phyloP scores from a whole-genome alignment of 1,284 basidiomycete species.

The Ceratobasidium sp. region DNA sequence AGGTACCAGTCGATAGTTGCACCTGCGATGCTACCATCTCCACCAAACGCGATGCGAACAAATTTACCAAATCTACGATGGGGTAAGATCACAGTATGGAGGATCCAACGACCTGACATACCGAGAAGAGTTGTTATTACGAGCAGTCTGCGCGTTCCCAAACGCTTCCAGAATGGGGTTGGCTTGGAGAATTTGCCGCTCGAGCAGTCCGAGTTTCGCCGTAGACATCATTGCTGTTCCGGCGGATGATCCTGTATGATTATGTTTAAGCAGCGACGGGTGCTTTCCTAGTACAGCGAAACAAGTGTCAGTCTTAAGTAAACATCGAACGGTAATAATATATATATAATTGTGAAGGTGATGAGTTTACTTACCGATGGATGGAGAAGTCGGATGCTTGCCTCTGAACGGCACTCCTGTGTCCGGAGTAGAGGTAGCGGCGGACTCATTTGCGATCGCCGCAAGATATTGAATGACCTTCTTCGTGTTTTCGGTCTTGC shows the following conservation, averaged over 20 bases:
- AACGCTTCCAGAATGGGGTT: slow-evolving; percentile 99
- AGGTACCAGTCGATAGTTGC: slow-evolving; percentile 99
- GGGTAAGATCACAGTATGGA: slow-evolving; percentile 43
- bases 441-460: slow-evolving; percentile 89
- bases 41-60: slow-evolving; percentile 93
- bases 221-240: slow-evolving; percentile 61
- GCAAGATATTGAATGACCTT: slow-evolving; percentile 99
- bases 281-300: slow-evolving; percentile 5
- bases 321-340: background rate
- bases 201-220: slow-evolving; percentile 83
- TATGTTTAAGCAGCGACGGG: slow-evolving; percentile 23
- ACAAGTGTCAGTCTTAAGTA: no score
- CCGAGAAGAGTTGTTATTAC: slow-evolving; percentile 99
- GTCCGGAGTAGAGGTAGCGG: slow-evolving; percentile 58
- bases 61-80: slow-evolving; percentile 83
- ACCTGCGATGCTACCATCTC: slow-evolving; percentile 93
- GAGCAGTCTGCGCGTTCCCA: slow-evolving; percentile 97
- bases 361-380: slow-evolving; percentile 1
- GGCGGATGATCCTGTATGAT: slow-evolving; percentile 42
- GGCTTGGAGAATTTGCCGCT: slow-evolving; percentile 96
- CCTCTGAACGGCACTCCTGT: slow-evolving; percentile 62
- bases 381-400: slow-evolving; percentile 41
- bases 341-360: background rate
- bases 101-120: slow-evolving; percentile 54
- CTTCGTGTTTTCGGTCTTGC: slow-evolving; percentile 99